Evolutionary conservation across 2,329 filamentous ascomycete species (phyloP), one percentile per base, ranked within the genome.

Genomic region (Colletotrichum sp.): DNA sequence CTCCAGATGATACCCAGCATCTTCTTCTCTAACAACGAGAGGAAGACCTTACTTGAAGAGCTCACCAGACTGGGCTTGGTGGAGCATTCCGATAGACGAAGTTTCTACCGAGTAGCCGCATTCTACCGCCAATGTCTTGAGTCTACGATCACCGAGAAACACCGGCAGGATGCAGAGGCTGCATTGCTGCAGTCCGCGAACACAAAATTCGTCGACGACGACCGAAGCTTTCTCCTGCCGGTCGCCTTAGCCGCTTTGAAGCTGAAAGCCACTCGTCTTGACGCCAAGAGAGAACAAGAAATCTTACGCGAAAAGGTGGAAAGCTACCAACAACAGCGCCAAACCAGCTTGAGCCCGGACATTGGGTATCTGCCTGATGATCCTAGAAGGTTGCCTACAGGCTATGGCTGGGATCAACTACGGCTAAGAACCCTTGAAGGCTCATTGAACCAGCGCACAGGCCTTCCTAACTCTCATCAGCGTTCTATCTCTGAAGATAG

Each of bases 181-280:
- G 18, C 39, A n/a, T n/a, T n/a, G 39, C 0, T 48, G 18, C 39
- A 48, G 1, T 48, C 39, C 39, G 39, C 0, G 39, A 48, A 48
- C 12, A 12, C 39, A 1, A 48, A 48, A 0, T 48, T 48, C 18
- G 0, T n/a, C n/a, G 39, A 48, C 0, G 39, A 48, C 0, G 18
- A 48, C 0, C 39, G 39, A 48, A 48, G 18, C 12, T 0, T 48
- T 48, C 39, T 48, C 18, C 39, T 48, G 6, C 39, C 18, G 0
- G 39, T 48, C 1, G 39, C 39, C 0, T 0, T 48, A 2, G 39
- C 39, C 18, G 39, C 39, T 48, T n/a, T 48, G 1, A 48, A 48
- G 39, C n/a, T 48, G 5, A 48, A 48, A 0, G 39, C 18, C 39
- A 8, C 1, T 0, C 39, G 39, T 48, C 39, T 9, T 0, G 39